Base-by-base conservation (phyloP, 805 yeast species). In the Lipomyces yamadae region DNA sequence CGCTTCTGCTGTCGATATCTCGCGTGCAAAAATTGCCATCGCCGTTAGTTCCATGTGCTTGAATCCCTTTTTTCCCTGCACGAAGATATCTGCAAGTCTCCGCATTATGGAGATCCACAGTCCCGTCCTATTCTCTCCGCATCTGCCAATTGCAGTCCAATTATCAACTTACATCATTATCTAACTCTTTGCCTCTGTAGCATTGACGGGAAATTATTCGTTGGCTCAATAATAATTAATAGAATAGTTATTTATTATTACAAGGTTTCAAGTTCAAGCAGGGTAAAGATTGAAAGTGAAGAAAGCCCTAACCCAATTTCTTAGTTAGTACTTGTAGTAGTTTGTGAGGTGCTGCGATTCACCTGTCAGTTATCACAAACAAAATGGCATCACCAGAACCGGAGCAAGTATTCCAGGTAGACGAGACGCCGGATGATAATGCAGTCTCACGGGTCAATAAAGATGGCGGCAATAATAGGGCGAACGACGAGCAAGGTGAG, bases 401-500 rank as follows among this genome's bases (percentile, higher is more conserved):
- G 7, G 48, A 42, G 24, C 48, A 42, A 3, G 61, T 62, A 3
- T 56, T 54, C 18, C 60, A 65, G 30, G 50, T 58, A 8, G 57
- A 34, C 29, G 56, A 54, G n/a, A 2, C 48, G 13, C 33, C 61
- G 24, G 58, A 57, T 24, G 24, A 42, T 18, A 42, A 18, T n/a
- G 48, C 18, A 42, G 24, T 42, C 48, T 42, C 48, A n/a, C 18
- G 15, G n/a, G 10, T 42, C 8, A 8, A 7, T 42, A n/a, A 15
- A 15, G n/a, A 42, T 7, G 48, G n/a, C 48, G n/a, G 48, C 29
- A 42, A 13, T 13, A 42, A 42, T 5, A 24, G 24, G 18, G n/a
- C 24, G 24, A 37, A 59, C 29, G 70, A 67, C 35, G 66, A 64
- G 4, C 62, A 61, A 11, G 68, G 69, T 50, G 70, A 67, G 53